phyloP scores from a whole-genome alignment of 2,329 filamentous ascomycete genomes.

The Diaporthe citri region DNA sequence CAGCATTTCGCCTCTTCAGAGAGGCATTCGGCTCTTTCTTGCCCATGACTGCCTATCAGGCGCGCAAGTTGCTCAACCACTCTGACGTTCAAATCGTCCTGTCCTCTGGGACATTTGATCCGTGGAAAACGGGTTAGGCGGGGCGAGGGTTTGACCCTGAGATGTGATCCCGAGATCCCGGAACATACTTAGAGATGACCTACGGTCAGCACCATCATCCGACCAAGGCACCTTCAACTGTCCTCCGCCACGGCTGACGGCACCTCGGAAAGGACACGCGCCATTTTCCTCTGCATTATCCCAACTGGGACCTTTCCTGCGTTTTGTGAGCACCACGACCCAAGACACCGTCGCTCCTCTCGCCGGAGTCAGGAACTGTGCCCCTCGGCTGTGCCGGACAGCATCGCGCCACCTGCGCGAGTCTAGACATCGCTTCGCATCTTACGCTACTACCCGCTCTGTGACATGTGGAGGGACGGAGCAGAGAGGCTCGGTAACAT shows the following conservation, averaged over 20 bases:
- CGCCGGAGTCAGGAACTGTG: background rate
- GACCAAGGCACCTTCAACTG: background rate
- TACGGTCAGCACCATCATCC: background rate
- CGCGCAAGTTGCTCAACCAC: too few relatives aligned
- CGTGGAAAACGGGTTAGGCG: background rate
- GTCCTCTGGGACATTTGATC: background rate
- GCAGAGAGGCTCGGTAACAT: too few relatives aligned
- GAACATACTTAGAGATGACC: background rate
- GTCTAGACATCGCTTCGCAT: background rate
- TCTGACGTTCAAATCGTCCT: background rate
- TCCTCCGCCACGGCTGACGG: conserved; percentile 8
- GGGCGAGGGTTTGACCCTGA: conserved; percentile 9
- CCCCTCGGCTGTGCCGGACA: background rate
- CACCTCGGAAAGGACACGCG: background rate
- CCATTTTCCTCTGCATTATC: background rate
- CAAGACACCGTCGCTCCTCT: background rate
- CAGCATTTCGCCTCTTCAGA: background rate
- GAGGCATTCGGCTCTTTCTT: background rate
- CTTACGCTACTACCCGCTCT: background rate
- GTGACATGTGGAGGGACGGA: background rate
- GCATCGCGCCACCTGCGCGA: background rate
- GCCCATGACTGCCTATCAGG: background rate
- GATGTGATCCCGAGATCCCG: background rate
- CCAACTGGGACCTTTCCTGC: background rate
- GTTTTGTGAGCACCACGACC: background rate